Evolutionary conservation across 1,284 basidiomycete genomes (phyloP), one percentile per base, ranked within the genome.

Genomic region (Gomphus bonarii): DNA sequence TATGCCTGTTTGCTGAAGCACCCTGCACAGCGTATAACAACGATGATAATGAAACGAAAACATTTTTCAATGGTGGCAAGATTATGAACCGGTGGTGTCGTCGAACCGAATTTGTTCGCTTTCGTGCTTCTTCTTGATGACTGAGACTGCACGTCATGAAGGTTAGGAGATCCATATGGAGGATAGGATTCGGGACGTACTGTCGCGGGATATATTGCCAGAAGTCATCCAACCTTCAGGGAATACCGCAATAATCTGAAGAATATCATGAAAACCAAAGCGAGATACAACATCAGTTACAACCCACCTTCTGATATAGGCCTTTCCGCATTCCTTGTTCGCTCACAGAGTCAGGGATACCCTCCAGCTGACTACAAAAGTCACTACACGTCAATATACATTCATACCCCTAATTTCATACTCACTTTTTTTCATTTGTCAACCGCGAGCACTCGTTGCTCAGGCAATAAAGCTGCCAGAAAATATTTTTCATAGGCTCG

Each of bases 391-490:
- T 56, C 47, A 60, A 50, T 54, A 61, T 12, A 18, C 22, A 48
- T 5, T 22, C n/a, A 36, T 11, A 3, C 10, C 10, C 38, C 14
- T 40, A n/a, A 22, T 35, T 16, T 43, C 25, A 2, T 33, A 30
- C 3, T 18, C 31, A 54, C 86, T 88, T 87, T 70, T 88, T 89
- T 78, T 89, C 85, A 65, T 90, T 89, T 72, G 88, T 86, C 67
- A 91, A 70, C 63, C 85, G 70, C 69, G 84, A 87, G 57, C 81
- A 81, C 70, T 90, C 88, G 64, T 90, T 90, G 67, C 85, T 88
- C 60, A 91, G 67, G 64, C 82, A 74, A 46, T 91, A 88, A 8
- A 90, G 73, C 68, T 85, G 79, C 88, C 88, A 91, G 61, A 89
- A 79, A 50, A 81, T 78, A 31, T 68, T 70, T 74, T 87, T 86